Evolutionary conservation across 345 rosid species (phyloP).

Genomic region (Turnera subulata): DNA sequence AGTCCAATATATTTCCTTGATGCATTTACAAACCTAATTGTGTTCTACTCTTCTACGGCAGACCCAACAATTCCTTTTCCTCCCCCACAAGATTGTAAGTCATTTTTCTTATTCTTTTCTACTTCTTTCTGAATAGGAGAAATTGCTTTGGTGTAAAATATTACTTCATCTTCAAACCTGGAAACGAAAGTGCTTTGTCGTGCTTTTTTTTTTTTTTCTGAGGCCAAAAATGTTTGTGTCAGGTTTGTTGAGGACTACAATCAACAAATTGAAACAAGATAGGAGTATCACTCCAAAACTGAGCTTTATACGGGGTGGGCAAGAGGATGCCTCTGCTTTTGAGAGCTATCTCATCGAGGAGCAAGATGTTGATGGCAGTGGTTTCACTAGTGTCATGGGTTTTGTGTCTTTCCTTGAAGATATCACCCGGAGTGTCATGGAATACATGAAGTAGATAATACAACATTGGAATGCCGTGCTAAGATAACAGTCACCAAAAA

Average conservation of each 20-base stretch:
- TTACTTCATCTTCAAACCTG: no score
- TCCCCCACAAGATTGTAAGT: conserved; percentile 95
- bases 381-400: conserved; percentile 81
- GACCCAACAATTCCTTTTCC: conserved; percentile 86
- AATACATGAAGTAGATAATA: conserved; percentile 65
- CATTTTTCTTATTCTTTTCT: neutral
- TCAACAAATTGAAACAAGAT: conserved; percentile 85
- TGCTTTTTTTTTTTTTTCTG: conserved; percentile 6
- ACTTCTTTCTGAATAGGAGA: neutral
- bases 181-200: no score
- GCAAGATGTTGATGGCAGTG: conserved; percentile 88
- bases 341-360: conserved; percentile 95
- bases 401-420: conserved; percentile 93
- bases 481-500: neutral
- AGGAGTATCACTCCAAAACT: conserved; percentile 85
- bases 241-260: conserved; percentile 74
- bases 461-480: neutral
- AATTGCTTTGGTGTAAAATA: neutral
- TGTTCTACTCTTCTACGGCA: conserved; percentile 85
- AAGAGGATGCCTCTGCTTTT: conserved; percentile 71
- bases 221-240: conserved; percentile 7
- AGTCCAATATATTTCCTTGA: conserved; percentile 97
- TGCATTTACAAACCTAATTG: conserved; percentile 82
- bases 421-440: conserved; percentile 67
- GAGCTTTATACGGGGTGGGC: conserved; percentile 75